Evolutionary conservation across 805 yeast genomes (phyloP).

Genomic region (Lachancea meyersii): DNA sequence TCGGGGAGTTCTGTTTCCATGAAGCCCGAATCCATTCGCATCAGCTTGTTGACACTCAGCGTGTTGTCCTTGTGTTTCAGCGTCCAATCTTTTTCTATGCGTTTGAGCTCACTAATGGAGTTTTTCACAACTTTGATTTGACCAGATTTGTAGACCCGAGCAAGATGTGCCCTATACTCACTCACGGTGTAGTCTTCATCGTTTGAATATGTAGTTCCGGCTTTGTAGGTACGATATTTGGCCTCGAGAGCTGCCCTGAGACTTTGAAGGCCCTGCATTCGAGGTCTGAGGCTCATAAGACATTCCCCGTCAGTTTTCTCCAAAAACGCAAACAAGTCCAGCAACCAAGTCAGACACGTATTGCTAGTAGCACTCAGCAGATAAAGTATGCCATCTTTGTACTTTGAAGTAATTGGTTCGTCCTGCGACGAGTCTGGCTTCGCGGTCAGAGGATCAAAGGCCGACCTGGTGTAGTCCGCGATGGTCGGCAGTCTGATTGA

Average conservation of each 20-base stretch:
- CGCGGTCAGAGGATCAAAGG: conserved; percentile 25
- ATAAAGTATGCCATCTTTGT: conserved; percentile 31
- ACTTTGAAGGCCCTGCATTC: conserved; percentile 51
- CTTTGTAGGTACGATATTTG: conserved; percentile 33
- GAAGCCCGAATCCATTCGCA: conserved; percentile 46
- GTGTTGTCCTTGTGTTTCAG: conserved; percentile 38
- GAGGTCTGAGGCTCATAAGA: conserved; percentile 43
- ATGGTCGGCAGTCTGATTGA: conserved; percentile 36
- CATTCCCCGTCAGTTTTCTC: conserved; percentile 34
- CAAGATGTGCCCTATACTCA: conserved; percentile 23
- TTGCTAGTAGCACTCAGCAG: conserved; percentile 27
- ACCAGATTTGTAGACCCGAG: conserved; percentile 42
- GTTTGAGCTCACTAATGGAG: conserved; percentile 41
- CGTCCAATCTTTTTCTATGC: conserved; percentile 45
- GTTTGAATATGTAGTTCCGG: conserved; percentile 12
- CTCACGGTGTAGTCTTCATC: conserved; percentile 6
- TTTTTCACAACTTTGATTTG: conserved; percentile 44
- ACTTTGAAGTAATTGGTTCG: conserved; percentile 9
- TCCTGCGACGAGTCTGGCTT: neutral
- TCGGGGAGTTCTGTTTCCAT: conserved; percentile 35
- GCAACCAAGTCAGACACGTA: conserved; percentile 17
- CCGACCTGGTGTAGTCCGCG: conserved; percentile 38
- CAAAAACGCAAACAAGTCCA: conserved; percentile 30
- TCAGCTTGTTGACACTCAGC: conserved; percentile 45
- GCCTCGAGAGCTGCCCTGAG: conserved; percentile 48